Percentiles rank a stretch among this genome's conserved stretches.
phyloP scores from a whole-genome alignment of 1,284 basidiomycete genomes.

The Erythrobasidium hasegawianum region DNA sequence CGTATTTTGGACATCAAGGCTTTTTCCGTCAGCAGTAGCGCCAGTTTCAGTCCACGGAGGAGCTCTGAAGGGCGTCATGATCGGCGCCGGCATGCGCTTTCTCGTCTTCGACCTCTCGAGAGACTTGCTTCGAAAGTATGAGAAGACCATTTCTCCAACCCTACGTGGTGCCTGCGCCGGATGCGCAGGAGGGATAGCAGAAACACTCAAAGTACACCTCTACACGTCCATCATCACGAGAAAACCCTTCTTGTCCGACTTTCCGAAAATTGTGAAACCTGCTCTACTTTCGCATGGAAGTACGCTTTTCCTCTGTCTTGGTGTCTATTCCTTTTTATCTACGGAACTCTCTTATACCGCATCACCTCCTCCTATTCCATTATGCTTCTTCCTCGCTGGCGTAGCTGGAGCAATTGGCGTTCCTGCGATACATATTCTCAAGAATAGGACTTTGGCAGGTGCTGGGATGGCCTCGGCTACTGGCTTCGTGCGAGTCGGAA shows the following conservation, averaged over 20 bases:
- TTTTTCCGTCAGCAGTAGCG: background rate
- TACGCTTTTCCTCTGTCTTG: background rate
- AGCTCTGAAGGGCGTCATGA: background rate
- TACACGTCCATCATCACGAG: background rate
- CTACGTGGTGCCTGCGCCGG: background rate
- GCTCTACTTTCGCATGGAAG: background rate
- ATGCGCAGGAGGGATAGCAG: background rate
- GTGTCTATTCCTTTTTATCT: background rate
- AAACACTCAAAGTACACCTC: background rate
- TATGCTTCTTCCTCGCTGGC: background rate
- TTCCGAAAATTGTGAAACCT: background rate
- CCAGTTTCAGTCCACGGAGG: background rate
- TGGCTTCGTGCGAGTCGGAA: conserved; percentile 3
- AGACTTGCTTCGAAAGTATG: background rate
- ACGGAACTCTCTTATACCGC: background rate
- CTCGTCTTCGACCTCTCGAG: background rate
- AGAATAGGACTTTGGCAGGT: background rate
- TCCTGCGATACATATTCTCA: background rate
- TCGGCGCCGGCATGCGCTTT: background rate
- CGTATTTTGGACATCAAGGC: background rate
- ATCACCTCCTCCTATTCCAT: background rate
- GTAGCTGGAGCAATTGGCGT: background rate
- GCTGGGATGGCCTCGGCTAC: background rate
- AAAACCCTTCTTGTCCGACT: background rate
- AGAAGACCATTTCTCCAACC: background rate